Base-by-base conservation (phyloP, 345 rosid species). In the Cardiospermum halicacabum region DNA sequence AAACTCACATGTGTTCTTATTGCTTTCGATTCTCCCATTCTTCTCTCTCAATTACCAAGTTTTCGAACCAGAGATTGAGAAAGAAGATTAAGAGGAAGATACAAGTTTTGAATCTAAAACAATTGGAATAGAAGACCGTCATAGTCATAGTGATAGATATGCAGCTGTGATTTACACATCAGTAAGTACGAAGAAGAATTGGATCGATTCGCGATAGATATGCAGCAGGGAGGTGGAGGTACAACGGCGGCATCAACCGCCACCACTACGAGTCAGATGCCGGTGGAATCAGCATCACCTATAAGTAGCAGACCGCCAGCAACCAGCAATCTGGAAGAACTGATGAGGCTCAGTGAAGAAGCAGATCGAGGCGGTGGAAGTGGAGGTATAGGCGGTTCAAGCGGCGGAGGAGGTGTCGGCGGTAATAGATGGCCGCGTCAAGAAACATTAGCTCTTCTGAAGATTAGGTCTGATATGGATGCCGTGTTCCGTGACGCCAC, bases 401-500 rank as follows among this genome's bases (percentile, higher is more conserved):
- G 72, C 39, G 56, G 66, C 4, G 87, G 75, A n/a, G 74, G 71
- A 9, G 73, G 63, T 9, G 67, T 79, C 15, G 72, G 88, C 32
- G 92, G 96, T 27, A 92, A 83, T 39, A 70, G 98, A 72, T 92
- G 98, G 98, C 96, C 96, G 0, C 80, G 96, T 60, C 95, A 85
- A 79, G 96, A 92, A 69, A 89, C 98, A 16, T 72, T 87, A 34
- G 91, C 91, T 8, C 95, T 92, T 57, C 79, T 92, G 39, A 78
- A 74, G 72, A 89, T 89, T 78, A 82, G 98, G 87, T 85, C 95
- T 32, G 98, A 92, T 13, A 92, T 92, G 98, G 95, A 89, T 64
- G 82, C 87, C 6, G 63, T 66, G 58, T 92, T 92, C 71, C 89
- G 88, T 21, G 96, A 89, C 59, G 89, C 98, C 73, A 76, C 92